Conservation (phyloP, 352 stramenopile genomes). For the Globisporangium irregulare region DNA sequence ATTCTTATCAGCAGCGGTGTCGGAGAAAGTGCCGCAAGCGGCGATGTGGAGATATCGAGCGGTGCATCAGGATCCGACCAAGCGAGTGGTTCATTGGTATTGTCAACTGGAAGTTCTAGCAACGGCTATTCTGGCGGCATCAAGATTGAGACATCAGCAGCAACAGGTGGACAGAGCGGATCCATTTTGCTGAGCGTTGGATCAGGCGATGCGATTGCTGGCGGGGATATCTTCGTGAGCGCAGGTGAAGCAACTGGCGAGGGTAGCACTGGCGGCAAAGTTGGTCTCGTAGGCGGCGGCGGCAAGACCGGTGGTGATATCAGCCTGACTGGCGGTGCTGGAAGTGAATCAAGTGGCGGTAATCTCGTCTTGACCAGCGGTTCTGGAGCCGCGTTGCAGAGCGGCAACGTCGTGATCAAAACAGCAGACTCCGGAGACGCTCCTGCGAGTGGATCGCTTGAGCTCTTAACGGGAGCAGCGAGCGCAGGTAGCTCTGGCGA, state of each 20-base stretch:
- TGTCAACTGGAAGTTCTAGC: slow-evolving; percentile 16
- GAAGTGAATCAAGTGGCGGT: slow-evolving; percentile 19
- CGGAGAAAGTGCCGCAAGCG: slow-evolving; percentile 23
- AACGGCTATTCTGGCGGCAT: slow-evolving; percentile 8
- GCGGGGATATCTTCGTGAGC: slow-evolving; percentile 8
- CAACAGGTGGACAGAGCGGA: slow-evolving; percentile 13
- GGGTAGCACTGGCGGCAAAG: slow-evolving; percentile 15
- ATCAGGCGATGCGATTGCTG: slow-evolving; percentile 5
- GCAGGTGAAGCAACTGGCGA: slow-evolving; percentile 16
- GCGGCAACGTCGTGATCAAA: slow-evolving; percentile 24
- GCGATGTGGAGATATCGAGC: slow-evolving; percentile 26
- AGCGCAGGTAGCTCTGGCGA: slow-evolving; percentile 18
- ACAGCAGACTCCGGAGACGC: slow-evolving; percentile 18
- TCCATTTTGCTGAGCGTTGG: slow-evolving; percentile 18
- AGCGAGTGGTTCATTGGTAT: slow-evolving; percentile 19
- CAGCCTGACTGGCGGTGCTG: slow-evolving; percentile 13
- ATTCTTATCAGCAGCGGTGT: slow-evolving; percentile 27
- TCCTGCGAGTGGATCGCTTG: slow-evolving; percentile 20
- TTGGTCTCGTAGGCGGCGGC: slow-evolving; percentile 10
- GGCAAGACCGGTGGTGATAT: slow-evolving; percentile 18
- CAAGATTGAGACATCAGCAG: slow-evolving; percentile 11
- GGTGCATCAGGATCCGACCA: slow-evolving; percentile 15
- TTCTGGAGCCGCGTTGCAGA: slow-evolving; percentile 17
- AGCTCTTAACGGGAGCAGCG: slow-evolving; percentile 22
- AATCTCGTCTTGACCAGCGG: slow-evolving; percentile 27